Evolutionary conservation across 1,284 basidiomycete species (phyloP).

Genomic region (Inonotus obliquus): DNA sequence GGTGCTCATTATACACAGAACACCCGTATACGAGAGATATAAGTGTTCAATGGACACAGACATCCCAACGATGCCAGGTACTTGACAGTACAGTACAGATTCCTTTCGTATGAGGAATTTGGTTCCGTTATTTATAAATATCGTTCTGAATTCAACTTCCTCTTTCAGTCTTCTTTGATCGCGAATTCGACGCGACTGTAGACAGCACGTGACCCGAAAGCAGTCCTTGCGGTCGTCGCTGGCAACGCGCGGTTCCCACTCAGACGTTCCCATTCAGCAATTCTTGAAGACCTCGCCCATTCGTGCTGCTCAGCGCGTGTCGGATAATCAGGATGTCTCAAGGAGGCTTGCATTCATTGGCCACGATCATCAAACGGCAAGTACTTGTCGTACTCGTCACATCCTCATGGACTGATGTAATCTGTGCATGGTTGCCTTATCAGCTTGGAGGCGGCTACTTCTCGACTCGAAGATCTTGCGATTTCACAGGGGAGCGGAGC

Average conservation of each 20-base stretch:
- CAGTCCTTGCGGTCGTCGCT: background rate
- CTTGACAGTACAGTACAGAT: no score
- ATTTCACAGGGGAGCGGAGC: conserved; percentile 32
- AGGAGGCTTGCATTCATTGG: conserved; percentile 61
- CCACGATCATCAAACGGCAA: conserved; percentile 81
- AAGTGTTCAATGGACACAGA: no score
- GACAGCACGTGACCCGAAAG: background rate
- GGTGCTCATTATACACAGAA: no score
- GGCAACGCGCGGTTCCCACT: background rate
- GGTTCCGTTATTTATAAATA: background rate
- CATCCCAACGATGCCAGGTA: no score
- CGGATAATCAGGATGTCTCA: conserved; percentile 29
- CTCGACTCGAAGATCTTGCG: conserved; percentile 90
- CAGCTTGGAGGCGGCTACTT: conserved; percentile 90
- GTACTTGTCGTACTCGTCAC: conserved; percentile 23
- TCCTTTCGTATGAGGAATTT: no score
- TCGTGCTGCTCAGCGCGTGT: conserved; percentile 1
- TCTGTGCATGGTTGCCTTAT: conserved; percentile 9
- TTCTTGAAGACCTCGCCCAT: background rate
- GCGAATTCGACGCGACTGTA: background rate
- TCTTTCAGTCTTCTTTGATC: no score
- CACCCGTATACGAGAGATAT: no score
- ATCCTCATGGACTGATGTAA: conserved; percentile 15
- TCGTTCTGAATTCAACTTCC: no score
- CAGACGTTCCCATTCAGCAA: background rate